Percentiles rank a stretch among this genome's conserved stretches.
Conservation (phyloP, 129 eudicot genomes). For the Glebionis coronaria region DNA sequence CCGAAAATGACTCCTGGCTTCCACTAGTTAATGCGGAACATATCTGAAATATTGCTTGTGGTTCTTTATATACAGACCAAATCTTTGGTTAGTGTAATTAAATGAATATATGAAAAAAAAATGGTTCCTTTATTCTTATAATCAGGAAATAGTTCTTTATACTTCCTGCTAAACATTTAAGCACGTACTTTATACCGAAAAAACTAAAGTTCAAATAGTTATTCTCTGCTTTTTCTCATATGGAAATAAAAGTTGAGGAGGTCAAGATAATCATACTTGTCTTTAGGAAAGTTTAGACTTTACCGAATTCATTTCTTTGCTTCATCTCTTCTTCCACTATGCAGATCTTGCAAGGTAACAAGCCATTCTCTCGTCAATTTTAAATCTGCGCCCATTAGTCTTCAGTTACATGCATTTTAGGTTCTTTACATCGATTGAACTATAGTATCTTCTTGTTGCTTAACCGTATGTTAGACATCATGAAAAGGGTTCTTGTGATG, state of each 20-base stretch:
- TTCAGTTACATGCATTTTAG: slow-evolving; percentile 8
- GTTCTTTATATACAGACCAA: slow-evolving; percentile 19
- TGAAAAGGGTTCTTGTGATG: slow-evolving; percentile 1
- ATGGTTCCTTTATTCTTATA: neutral
- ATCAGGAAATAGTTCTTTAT: neutral
- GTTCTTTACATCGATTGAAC: neutral
- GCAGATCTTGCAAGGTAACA: slow-evolving; percentile 33
- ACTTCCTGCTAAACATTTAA: slow-evolving; percentile 11
- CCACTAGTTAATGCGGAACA: slow-evolving; percentile 23
- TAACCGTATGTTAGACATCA: neutral
- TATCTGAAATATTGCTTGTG: slow-evolving; percentile 14
- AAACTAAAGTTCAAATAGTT: slow-evolving; percentile 27
- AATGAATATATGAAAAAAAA: slow-evolving; percentile 12
- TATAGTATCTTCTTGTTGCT: neutral
- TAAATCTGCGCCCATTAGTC: neutral
- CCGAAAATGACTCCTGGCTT: slow-evolving; percentile 26
- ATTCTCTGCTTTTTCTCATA: slow-evolving; percentile 31
- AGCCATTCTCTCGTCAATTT: neutral
- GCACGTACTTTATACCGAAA: slow-evolving; percentile 20
- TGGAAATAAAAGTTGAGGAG: slow-evolving; percentile 12
- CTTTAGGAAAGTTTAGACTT: slow-evolving; percentile 25
- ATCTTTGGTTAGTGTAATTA: slow-evolving; percentile 4
- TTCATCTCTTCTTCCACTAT: slow-evolving; percentile 27
- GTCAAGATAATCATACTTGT: slow-evolving; percentile 10
- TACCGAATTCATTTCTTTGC: slow-evolving; percentile 14